Evolutionary conservation across 192 early-diverging fungal genomes (phyloP), one percentile per base, ranked within the genome.

Genomic region (Backusella westeae): DNA sequence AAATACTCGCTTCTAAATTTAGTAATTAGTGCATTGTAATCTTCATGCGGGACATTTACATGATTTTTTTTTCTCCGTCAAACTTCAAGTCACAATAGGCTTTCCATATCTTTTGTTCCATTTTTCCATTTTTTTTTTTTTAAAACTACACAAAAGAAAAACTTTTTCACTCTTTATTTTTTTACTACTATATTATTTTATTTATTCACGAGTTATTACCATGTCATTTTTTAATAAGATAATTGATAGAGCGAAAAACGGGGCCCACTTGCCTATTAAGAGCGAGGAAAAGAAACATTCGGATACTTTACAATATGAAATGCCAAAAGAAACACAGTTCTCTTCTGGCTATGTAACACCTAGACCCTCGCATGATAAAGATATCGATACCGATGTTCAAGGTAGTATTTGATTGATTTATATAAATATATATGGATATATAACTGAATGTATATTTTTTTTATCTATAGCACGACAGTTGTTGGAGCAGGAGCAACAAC

Each of bases 151-250:
- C 21, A 23, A 56, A 56, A 56, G 17, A 56, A n/a, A 26, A 26
- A 26, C 23, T 12, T 59, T 59, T 59, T 23, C 23, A 26, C 8
- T 59, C 56, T 56, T 53, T 53, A 21, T 53, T 53, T n/a, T 56
- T 56, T 38, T 8, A 38, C 38, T 38, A 38, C 9, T 32, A 1
- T 32, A 32, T 52, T 52, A 6, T 52, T 49, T 56, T 56, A 23
- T 26, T 59, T 59, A 59, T 26, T 26, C 26, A 59, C 21, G 23
- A 59, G 1, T 3, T 4, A 10, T 59, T 59, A 2, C 3, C 56
- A 71, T 71, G 69, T 71, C 69, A 6, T 71, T 71, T 46, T 71
- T 71, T 32, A 71, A 71, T 29, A 71, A 71, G 17, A 71, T 71
- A 26, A 71, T 71, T 7, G 69, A 71, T 71, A 71, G 42, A 71